Base-by-base conservation (phyloP, 768 basidiomycete species). In the Termitomyces sp. region DNA sequence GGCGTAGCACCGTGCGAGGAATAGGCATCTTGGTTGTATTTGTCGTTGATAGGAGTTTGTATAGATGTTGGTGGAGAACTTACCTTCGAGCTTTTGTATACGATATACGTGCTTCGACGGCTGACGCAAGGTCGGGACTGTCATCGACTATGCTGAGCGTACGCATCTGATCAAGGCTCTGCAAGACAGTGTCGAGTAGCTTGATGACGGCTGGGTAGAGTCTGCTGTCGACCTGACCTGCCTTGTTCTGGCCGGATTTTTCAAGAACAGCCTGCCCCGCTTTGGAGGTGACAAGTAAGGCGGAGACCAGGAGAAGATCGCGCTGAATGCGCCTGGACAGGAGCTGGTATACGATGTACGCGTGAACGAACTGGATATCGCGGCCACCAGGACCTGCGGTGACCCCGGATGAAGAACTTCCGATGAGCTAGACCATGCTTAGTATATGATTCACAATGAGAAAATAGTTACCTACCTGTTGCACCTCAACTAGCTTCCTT, bases 151-250 rank as follows among this genome's bases (percentile, higher is more conserved):
- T 82, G 54, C 85, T 90, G 58, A 97, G 76, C 6, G 82, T 83
- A 30, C 90, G 79, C 85, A 96, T 90, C 70, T 93, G 91, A 55
- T 84, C 83, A 47, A 97, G 75, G 66, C 88, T 89, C 73, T 96
- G 93, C 20, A 96, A 72, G 33, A 93, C 81, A 2, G 90, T 88
- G 71, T 97, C 95, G 45, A 93, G 83, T 11, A 92, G 75, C 72
- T 96, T 96, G 70, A 97, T 88, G 8, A 96, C 78, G 0, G 91
- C 93, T 6, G 93, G 93, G 67, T 84, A 91, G n/a, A 89, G 75
- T 53, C 90, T 82, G 24, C 78, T 79, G 62, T 93, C 89, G 4
- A 87, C 79, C n/a, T 80, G 75, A 55, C 80, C 78, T 2, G 67
- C 36, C 46, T 65, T 73, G 62, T 76, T 74, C 34, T 58, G 61